Conservation (phyloP, 2,329 filamentous ascomycete species). For the Grosmannia clavigera region DNA sequence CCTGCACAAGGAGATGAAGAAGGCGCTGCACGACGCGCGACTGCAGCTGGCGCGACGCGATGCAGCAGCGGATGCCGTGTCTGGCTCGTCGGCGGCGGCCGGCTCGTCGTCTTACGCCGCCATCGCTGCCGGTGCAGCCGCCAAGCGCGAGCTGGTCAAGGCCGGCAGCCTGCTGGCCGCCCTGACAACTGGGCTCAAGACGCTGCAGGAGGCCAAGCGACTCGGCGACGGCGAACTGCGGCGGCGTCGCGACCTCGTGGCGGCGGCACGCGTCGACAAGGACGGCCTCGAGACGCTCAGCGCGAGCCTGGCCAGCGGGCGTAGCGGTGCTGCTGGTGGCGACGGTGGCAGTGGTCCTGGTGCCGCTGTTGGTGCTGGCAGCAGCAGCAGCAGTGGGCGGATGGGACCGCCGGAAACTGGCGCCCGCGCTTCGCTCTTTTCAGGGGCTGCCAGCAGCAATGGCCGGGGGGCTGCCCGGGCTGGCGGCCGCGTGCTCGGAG, state of each 20-base stretch:
- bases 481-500: constrained; percentile 57
- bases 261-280: constrained; percentile 57
- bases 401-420: constrained; percentile 32
- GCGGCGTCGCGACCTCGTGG: constrained; percentile 57
- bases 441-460: constrained; percentile 17
- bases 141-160: constrained; percentile 60
- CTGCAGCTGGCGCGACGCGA: constrained; percentile 57
- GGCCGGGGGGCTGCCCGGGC: constrained; percentile 17
- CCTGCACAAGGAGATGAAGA: constrained; percentile 61
- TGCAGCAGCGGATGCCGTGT: constrained; percentile 34
- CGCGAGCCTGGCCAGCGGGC: constrained; percentile 34
- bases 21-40: constrained; percentile 53
- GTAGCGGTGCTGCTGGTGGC: constrained; percentile 21
- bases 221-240: constrained; percentile 66
- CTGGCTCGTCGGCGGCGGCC: constrained; percentile 9
- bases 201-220: constrained; percentile 39
- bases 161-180: constrained; percentile 51
- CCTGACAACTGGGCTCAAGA: constrained; percentile 52
- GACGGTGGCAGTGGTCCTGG: not conserved
- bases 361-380: constrained; percentile 23
- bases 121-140: constrained; percentile 55
- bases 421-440: constrained; percentile 39
- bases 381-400: constrained; percentile 20
- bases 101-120: not conserved
- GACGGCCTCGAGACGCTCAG: constrained; percentile 65